phyloP scores from a whole-genome alignment of 352 stramenopile species.

The Globisporangium orthogonon region DNA sequence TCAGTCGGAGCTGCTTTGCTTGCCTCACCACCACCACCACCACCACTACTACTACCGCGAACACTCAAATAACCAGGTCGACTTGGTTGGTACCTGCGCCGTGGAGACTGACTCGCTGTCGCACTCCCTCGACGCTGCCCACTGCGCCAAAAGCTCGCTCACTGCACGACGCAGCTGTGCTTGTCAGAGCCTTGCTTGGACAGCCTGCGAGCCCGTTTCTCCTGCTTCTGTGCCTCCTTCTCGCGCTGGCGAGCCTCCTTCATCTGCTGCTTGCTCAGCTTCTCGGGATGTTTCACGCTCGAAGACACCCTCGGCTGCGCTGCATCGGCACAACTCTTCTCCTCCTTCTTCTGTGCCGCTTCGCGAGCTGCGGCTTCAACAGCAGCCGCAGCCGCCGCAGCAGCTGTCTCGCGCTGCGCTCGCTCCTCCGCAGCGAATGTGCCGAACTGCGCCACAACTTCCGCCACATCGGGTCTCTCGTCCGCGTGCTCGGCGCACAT shows the following conservation, averaged over 20 bases:
- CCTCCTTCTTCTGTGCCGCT: not conserved
- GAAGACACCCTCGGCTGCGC: not conserved
- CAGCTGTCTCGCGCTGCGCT: not conserved
- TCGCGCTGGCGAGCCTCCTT: not conserved
- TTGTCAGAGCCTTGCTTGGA: not conserved
- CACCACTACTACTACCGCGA: too few relatives aligned
- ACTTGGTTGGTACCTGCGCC: too few relatives aligned
- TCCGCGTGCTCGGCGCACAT: constrained; percentile 5
- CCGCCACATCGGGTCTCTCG: not conserved
- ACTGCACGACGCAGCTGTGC: not conserved
- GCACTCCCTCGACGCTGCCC: too few relatives aligned
- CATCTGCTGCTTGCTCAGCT: not conserved
- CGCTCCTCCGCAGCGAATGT: constrained; percentile 3
- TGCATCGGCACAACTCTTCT: not conserved
- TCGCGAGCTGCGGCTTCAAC: too few relatives aligned
- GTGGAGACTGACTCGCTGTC: too few relatives aligned
- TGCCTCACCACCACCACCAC: too few relatives aligned
- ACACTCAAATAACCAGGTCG: too few relatives aligned
- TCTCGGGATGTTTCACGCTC: not conserved
- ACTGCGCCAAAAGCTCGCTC: too few relatives aligned
- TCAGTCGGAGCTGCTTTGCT: too few relatives aligned
- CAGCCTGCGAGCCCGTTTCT: not conserved
- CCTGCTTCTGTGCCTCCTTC: not conserved
- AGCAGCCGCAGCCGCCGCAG: not conserved
- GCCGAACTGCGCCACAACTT: not conserved